These are phyloP conservation scores for Penicillium simplicissimum DNA, from an alignment of 495 filamentous ascomycete genomes.

Conservation along the genomic window DNA sequence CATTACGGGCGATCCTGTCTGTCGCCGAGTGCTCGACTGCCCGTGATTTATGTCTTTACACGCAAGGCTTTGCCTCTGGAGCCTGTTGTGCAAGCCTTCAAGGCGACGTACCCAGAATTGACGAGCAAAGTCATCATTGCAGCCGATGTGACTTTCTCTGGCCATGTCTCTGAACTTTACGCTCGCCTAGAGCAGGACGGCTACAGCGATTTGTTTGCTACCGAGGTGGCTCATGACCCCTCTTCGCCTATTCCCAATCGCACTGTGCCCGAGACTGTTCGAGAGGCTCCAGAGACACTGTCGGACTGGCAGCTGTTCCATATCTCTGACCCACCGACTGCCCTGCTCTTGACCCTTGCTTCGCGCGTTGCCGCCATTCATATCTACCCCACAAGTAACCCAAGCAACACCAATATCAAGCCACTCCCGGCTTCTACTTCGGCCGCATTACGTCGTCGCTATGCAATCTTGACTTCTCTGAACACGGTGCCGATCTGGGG, in stretches of 20 bases:
- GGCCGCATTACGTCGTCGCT: slow-evolving; percentile 74
- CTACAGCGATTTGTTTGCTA: slow-evolving; percentile 68
- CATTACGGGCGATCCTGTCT: slow-evolving; percentile 94
- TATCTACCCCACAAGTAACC: slow-evolving; percentile 67
- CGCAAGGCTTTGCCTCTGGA: slow-evolving; percentile 61
- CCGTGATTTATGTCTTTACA: slow-evolving; percentile 93
- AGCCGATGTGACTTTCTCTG: slow-evolving; percentile 84
- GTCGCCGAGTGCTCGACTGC: slow-evolving; percentile 83
- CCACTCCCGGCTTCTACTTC: slow-evolving; percentile 53
- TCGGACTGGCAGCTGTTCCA: slow-evolving; percentile 82
- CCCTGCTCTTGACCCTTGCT: slow-evolving; percentile 82
- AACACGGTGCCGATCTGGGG: slow-evolving; percentile 82
- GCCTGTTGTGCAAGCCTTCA: slow-evolving; percentile 61
- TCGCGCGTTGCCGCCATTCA: slow-evolving; percentile 76
- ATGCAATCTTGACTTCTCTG: slow-evolving; percentile 80
- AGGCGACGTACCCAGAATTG: slow-evolving; percentile 62
- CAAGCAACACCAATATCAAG: slow-evolving; percentile 34
- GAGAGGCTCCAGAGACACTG: slow-evolving; percentile 52
- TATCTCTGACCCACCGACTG: slow-evolving; percentile 79
- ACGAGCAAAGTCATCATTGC: slow-evolving; percentile 71
- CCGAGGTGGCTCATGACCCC: slow-evolving; percentile 75
- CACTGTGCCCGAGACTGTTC: slow-evolving; percentile 54
- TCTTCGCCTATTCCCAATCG: slow-evolving; percentile 86
- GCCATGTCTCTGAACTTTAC: slow-evolving; percentile 61
- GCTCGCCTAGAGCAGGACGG: slow-evolving; percentile 55